Evolutionary conservation across 352 stramenopile species (phyloP), one percentile per base, ranked within the genome.

Genomic region (Globisporangium yorkense): DNA sequence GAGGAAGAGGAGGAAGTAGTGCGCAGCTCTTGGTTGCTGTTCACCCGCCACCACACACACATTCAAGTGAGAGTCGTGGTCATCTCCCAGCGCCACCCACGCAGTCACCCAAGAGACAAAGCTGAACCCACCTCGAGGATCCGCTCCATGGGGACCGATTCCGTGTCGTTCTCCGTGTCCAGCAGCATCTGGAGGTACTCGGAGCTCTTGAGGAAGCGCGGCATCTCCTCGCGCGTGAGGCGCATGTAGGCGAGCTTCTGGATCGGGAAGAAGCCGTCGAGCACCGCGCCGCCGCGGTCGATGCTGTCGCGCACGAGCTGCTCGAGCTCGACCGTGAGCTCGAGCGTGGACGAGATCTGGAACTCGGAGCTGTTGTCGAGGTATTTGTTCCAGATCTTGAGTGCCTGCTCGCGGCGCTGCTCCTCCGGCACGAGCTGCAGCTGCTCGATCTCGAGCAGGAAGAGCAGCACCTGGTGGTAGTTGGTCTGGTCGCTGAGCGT

Each of bases 341-440:
- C 81, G 27, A 94, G 71, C 33, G 85, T 93, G 37, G 77, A 74
- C 6, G 82, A 71, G 61, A 94, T 94, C 71, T 92, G 68, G 51
- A 92, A 94, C 68, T 92, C 83, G 55, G 85, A 92, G 33, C 63
- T 56, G 47, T 78, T 72, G 63, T 88, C 77, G 49, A 94, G 86
- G 70, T 94, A 94, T 68, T 94, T 94, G 68, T 82, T 55, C 79
- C 81, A 94, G 59, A 94, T 91, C 67, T 92, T 92, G 54, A 73
- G 72, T 24, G 80, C 78, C 61, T 92, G 84, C 18, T 88, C 77
- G n/a, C 67, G 68, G 13, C 72, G 70, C 60, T 88, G 88, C 41
- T 75, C 68, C 35, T 88, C 71, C 13, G 80, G 66, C 41, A 90
- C 77, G 21, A 84, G 82, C 63, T 86, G 77, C 31, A 92, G 64